Evolutionary conservation across 75 land plant genomes (phyloP).

Genomic region (Picea sitchensis): DNA sequence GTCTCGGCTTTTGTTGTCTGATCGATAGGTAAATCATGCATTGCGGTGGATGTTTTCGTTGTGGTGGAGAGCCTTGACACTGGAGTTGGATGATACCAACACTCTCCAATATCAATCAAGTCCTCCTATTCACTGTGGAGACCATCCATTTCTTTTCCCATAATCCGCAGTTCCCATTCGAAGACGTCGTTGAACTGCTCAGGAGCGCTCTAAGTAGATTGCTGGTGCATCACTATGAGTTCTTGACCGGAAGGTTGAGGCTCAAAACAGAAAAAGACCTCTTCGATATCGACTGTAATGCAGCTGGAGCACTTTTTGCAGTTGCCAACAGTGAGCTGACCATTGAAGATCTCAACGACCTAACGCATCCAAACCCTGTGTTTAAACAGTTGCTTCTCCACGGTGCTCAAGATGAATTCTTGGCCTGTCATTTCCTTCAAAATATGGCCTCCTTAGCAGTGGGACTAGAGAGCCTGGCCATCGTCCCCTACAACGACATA

Average conservation of each 20-base stretch:
- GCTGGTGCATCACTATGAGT: conserved; percentile 50
- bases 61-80: no score
- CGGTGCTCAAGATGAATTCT: conserved; percentile 4
- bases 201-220: conserved; percentile 21
- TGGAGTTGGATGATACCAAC: no score
- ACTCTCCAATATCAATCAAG: conserved; percentile 57
- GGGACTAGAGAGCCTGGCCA: background rate
- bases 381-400: conserved; percentile 17
- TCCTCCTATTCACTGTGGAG: conserved; percentile 39
- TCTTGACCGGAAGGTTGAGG: conserved; percentile 51
- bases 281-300: conserved; percentile 65
- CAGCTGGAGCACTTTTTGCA: conserved; percentile 44
- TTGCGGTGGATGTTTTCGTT: no score
- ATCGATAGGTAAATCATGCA: no score
- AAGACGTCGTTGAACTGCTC: conserved; percentile 12
- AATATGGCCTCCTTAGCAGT: conserved; percentile 13
- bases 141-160: conserved; percentile 53
- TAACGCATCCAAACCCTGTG: conserved; percentile 46
- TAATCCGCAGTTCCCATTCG: no score
- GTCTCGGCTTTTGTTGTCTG: no score
- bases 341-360: conserved; percentile 49
- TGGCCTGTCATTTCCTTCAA: background rate
- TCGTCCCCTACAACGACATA: conserved; percentile 20
- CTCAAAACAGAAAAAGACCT: conserved; percentile 25
- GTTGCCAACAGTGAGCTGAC: conserved; percentile 29